Evolutionary conservation across 768 basidiomycete species (phyloP).

Genomic region (Serendipita vermifera): DNA sequence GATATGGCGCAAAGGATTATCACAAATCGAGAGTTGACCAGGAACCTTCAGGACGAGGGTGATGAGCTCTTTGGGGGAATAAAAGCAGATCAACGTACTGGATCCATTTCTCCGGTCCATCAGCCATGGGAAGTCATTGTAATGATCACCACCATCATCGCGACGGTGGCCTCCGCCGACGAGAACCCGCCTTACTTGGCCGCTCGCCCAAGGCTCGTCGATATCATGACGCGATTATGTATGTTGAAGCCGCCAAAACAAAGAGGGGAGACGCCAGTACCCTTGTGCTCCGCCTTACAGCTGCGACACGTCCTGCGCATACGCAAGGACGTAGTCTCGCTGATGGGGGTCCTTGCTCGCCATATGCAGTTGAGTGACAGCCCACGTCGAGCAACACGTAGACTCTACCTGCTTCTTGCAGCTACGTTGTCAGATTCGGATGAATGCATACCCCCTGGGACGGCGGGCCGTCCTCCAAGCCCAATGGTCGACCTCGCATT

Average conservation of each 20-base stretch:
- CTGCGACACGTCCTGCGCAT: constrained; percentile 56
- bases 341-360: constrained; percentile 37
- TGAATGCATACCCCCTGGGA: constrained; percentile 49
- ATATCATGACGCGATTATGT: constrained; percentile 2
- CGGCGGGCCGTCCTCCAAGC: constrained; percentile 38
- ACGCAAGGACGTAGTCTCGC: constrained; percentile 34
- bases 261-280: neutral
- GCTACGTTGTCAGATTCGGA: constrained; percentile 62
- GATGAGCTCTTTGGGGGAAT: constrained; percentile 48
- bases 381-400: constrained; percentile 39
- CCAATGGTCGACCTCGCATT: constrained; percentile 61
- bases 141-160: neutral
- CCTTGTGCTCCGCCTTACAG: constrained; percentile 22
- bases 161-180: neutral
- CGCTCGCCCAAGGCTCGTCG: neutral
- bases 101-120: constrained; percentile 37
- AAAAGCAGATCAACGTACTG: constrained; percentile 20
- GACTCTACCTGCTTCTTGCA: constrained; percentile 47
- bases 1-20: constrained; percentile 27
- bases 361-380: constrained; percentile 29
- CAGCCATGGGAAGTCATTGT: constrained; percentile 25
- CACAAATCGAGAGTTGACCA: constrained; percentile 55
- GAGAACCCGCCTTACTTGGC: constrained; percentile 1
- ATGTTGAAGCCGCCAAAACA: constrained; percentile 3
- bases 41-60: constrained; percentile 44